Conservation (phyloP, 1,139 yeast genomes). For the Yamadazyma friedrichii region DNA sequence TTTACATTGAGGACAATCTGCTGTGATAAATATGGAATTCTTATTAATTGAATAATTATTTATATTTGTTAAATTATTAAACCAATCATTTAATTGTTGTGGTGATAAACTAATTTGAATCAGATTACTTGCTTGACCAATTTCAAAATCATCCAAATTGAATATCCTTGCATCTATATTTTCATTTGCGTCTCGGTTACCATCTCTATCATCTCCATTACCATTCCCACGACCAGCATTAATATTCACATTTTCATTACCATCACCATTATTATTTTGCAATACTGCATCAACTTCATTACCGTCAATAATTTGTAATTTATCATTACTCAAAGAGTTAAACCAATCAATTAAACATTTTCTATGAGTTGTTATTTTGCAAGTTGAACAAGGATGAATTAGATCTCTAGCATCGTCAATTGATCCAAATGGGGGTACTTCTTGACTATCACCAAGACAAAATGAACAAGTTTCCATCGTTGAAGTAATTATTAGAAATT, state of each 20-base stretch:
- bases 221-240: background rate
- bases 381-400: constrained; percentile 41
- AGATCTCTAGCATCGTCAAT: constrained; percentile 39
- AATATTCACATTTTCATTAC: no score
- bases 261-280: background rate
- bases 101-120: constrained; percentile 20
- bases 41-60: background rate
- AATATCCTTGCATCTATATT: background rate
- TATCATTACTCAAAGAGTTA: constrained; percentile 34
- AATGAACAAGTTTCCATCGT: constrained; percentile 29
- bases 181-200: background rate
- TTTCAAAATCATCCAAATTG: constrained; percentile 4
- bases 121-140: constrained; percentile 2
- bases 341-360: constrained; percentile 48
- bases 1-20: constrained; percentile 48
- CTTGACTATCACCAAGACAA: constrained; percentile 41
- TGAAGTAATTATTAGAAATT: background rate
- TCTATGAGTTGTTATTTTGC: constrained; percentile 37
- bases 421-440: constrained; percentile 43
- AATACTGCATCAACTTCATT: constrained; percentile 4
- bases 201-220: background rate
- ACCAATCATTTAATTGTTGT: constrained; percentile 19
- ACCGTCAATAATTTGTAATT: constrained; percentile 25
- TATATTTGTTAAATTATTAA: constrained; percentile 13
- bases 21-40: constrained; percentile 22